A percentile compares a stretch with the other conserved stretches of the same genome.
phyloP scores from a whole-genome alignment of 2,329 filamentous ascomycete genomes.

The Basipetospora chlamydospora region DNA sequence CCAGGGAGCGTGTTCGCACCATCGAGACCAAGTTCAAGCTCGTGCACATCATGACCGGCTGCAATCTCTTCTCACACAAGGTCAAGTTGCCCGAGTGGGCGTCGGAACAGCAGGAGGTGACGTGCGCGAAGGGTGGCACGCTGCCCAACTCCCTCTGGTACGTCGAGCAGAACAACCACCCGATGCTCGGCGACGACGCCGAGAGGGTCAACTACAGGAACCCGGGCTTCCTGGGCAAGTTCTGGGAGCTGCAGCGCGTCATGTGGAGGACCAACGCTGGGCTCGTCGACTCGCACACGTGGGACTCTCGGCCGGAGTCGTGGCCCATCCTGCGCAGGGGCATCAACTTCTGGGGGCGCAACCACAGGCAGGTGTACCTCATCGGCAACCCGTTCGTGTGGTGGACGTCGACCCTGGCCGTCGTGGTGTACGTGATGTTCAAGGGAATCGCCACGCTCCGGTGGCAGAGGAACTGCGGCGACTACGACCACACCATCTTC shows the following conservation, averaged over 20 bases:
- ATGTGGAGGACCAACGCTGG: conserved; percentile 99
- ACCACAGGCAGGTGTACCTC: conserved; percentile 90
- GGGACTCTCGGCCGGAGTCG: conserved; percentile 87
- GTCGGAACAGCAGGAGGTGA: conserved; percentile 98
- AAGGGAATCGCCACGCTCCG: conserved; percentile 78
- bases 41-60: conserved; percentile 92
- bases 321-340: conserved; percentile 88
- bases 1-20: conserved; percentile 76
- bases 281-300: conserved; percentile 88
- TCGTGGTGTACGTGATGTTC: conserved; percentile 65
- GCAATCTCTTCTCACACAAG: conserved; percentile 93
- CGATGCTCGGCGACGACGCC: conserved; percentile 54
- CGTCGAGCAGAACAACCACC: conserved; percentile 79
- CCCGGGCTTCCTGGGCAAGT: conserved; percentile 93
- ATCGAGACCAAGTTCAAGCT: conserved; percentile 96
- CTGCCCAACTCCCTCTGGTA: conserved; percentile 97
- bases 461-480: conserved; percentile 86
- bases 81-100: conserved; percentile 98
- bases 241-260: conserved; percentile 90
- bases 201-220: conserved; percentile 95
- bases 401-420: conserved; percentile 73
- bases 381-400: conserved; percentile 90
- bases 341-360: conserved; percentile 98
- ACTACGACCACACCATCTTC: conserved; percentile 71
- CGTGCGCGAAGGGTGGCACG: conserved; percentile 80